phyloP scores from a whole-genome alignment of 2,329 filamentous ascomycete species.

The Paraphaeosphaeria minitans region DNA sequence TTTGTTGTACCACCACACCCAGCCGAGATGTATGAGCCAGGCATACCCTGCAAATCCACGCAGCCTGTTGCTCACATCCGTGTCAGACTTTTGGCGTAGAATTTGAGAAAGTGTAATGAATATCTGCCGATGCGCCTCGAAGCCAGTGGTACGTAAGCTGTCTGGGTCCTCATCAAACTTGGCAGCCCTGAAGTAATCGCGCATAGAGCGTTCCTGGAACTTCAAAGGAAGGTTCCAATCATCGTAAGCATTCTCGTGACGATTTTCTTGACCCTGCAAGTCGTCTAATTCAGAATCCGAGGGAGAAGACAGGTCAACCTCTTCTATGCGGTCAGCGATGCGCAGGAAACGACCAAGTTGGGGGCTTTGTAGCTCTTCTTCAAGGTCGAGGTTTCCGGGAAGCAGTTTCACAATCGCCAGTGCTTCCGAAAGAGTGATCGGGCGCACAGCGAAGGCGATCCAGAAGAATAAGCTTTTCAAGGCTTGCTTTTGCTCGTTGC shows the following conservation, averaged over 20 bases:
- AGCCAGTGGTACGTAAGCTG: slow-evolving; percentile 2
- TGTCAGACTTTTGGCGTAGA: background rate
- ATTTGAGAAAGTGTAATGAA: slow-evolving; percentile 2
- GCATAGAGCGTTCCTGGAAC: slow-evolving; percentile 8
- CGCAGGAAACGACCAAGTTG: slow-evolving; percentile 2
- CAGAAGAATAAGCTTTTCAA: slow-evolving; percentile 4
- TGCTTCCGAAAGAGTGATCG: slow-evolving; percentile 6
- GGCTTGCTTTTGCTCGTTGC: background rate
- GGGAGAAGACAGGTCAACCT: background rate
- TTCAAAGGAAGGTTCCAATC: slow-evolving; percentile 9
- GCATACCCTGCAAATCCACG: slow-evolving; percentile 1
- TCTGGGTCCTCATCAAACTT: background rate
- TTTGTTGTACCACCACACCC: slow-evolving; percentile 5
- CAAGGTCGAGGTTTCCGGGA: slow-evolving; percentile 3
- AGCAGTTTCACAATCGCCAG: background rate
- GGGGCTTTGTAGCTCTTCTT: slow-evolving; percentile 3
- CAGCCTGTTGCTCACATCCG: background rate
- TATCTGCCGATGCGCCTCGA: slow-evolving; percentile 7
- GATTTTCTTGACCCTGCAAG: background rate
- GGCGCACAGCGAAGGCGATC: slow-evolving; percentile 2
- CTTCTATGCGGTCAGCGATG: slow-evolving; percentile 2
- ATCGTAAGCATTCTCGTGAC: slow-evolving; percentile 4
- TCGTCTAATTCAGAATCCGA: background rate
- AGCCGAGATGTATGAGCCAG: slow-evolving; percentile 10
- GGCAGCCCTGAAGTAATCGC: slow-evolving; percentile 3